phyloP scores from a whole-genome alignment of 495 filamentous ascomycete genomes.

The Bombardia bombarda region DNA sequence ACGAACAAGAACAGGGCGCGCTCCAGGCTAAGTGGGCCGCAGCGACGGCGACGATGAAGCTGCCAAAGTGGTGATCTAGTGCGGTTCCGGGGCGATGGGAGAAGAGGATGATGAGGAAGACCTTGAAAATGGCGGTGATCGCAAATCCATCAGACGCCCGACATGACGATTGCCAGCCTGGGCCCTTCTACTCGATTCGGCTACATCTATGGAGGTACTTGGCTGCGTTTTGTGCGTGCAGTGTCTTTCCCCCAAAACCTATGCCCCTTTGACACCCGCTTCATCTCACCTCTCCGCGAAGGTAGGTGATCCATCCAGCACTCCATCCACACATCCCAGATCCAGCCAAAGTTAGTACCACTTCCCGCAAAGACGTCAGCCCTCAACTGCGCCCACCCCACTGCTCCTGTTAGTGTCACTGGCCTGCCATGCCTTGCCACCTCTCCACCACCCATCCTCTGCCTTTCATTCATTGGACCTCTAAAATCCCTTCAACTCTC shows the following conservation, averaged over 20 bases:
- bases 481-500: too few relatives aligned
- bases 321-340: constrained; percentile 18
- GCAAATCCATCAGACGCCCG: constrained; percentile 16
- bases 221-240: constrained; percentile 28
- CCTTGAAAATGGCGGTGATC: constrained; percentile 10
- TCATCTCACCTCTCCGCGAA: constrained; percentile 25
- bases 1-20: constrained; percentile 2
- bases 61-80: constrained; percentile 9
- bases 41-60: constrained; percentile 18
- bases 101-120: constrained; percentile 1
- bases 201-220: constrained; percentile 27
- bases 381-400: constrained; percentile 17
- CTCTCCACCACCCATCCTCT: constrained; percentile 8
- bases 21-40: constrained; percentile 5
- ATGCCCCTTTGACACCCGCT: constrained; percentile 27
- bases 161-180: constrained; percentile 17
- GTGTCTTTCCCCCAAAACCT: constrained; percentile 26
- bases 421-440: too few relatives aligned
- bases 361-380: constrained; percentile 20
- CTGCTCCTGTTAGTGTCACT: constrained; percentile 3
- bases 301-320: constrained; percentile 27
- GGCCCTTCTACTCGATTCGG: constrained; percentile 23
- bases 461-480: too few relatives aligned
- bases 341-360: constrained; percentile 21
- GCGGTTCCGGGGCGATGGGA: background rate